A percentile compares a stretch with the other conserved stretches of the same genome.
Evolutionary conservation across 305 asterid genomes (phyloP).

Genomic region (Fraxinus sp.): DNA sequence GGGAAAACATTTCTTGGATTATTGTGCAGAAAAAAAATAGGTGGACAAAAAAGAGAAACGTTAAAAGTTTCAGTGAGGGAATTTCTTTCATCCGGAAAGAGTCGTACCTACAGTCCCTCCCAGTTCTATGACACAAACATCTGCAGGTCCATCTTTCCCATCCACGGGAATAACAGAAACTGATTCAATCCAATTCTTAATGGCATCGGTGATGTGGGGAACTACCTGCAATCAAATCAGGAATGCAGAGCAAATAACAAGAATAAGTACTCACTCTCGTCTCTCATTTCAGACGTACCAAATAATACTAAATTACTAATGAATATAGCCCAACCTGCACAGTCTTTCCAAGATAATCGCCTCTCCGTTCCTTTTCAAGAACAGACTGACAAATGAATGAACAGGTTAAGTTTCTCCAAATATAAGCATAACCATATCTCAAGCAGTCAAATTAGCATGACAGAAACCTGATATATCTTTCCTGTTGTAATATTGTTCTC

Average conservation of each 20-base stretch:
- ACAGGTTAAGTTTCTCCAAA: slow-evolving; percentile 23
- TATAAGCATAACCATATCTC: slow-evolving; percentile 18
- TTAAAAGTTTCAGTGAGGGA: neutral
- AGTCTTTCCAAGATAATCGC: slow-evolving; percentile 80
- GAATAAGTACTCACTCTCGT: neutral
- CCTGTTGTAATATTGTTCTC: slow-evolving; percentile 95
- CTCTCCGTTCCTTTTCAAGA: slow-evolving; percentile 65
- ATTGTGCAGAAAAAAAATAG: slow-evolving; percentile 9
- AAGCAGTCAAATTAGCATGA: slow-evolving; percentile 4
- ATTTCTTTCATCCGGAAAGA: slow-evolving; percentile 3
- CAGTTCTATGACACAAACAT: slow-evolving; percentile 94
- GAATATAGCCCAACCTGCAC: slow-evolving; percentile 64
- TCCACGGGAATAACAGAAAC: slow-evolving; percentile 84
- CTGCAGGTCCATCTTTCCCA: slow-evolving; percentile 89
- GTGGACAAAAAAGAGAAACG: neutral
- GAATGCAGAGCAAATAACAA: slow-evolving; percentile 12
- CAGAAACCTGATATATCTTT: slow-evolving; percentile 83
- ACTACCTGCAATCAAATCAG: slow-evolving; percentile 56
- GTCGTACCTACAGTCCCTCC: slow-evolving; percentile 94
- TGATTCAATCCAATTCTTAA: slow-evolving; percentile 80
- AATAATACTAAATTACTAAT: slow-evolving; percentile 6
- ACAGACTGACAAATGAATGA: slow-evolving; percentile 59
- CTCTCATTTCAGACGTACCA: neutral
- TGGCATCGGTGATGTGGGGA: slow-evolving; percentile 90
- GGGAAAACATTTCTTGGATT: slow-evolving; percentile 9